phyloP scores from a whole-genome alignment of 78 protist species.

The Bigelowiella natans region DNA sequence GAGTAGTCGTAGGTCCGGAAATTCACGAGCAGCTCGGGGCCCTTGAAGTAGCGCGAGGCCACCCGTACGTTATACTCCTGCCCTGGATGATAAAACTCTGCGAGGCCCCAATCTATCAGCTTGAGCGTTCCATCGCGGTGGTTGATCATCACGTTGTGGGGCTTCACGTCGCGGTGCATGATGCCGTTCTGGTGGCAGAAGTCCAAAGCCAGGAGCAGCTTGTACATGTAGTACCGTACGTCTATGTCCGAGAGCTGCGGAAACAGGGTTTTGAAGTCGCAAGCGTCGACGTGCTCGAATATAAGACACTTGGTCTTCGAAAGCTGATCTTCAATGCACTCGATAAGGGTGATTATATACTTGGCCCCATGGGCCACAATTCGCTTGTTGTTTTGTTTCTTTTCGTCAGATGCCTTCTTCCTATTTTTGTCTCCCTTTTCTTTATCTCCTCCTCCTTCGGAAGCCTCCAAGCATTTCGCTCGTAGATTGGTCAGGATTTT shows the following conservation, averaged over 20 bases:
- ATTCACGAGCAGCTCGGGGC: slow-evolving; percentile 93
- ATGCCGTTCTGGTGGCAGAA: slow-evolving; percentile 86
- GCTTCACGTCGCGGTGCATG: slow-evolving; percentile 84
- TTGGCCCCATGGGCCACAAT: too few species aligned
- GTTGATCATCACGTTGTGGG: slow-evolving; percentile 97
- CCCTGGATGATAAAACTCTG: slow-evolving; percentile 95
- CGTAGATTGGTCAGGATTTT: slow-evolving; percentile 84
- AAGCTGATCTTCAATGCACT: slow-evolving; percentile 72
- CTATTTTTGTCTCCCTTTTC: too few species aligned
- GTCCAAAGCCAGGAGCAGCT: slow-evolving; percentile 81
- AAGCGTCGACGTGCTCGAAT: slow-evolving; percentile 88
- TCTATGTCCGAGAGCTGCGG: slow-evolving; percentile 86
- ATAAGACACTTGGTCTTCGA: slow-evolving; percentile 82
- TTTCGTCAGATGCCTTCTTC: too few species aligned
- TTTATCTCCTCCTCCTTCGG: background rate
- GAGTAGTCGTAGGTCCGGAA: slow-evolving; percentile 87
- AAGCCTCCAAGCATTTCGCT: slow-evolving; percentile 60
- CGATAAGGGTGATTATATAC: slow-evolving; percentile 86
- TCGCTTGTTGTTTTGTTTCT: too few species aligned
- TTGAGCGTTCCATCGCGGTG: slow-evolving; percentile 76
- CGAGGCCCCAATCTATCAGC: slow-evolving; percentile 98
- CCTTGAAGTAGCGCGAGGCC: slow-evolving; percentile 97
- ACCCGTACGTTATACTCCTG: slow-evolving; percentile 97
- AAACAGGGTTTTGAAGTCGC: slow-evolving; percentile 82
- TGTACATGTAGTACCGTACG: slow-evolving; percentile 85